phyloP scores from a whole-genome alignment of 306 rosid genomes.

The Acacia crassicarpa region DNA sequence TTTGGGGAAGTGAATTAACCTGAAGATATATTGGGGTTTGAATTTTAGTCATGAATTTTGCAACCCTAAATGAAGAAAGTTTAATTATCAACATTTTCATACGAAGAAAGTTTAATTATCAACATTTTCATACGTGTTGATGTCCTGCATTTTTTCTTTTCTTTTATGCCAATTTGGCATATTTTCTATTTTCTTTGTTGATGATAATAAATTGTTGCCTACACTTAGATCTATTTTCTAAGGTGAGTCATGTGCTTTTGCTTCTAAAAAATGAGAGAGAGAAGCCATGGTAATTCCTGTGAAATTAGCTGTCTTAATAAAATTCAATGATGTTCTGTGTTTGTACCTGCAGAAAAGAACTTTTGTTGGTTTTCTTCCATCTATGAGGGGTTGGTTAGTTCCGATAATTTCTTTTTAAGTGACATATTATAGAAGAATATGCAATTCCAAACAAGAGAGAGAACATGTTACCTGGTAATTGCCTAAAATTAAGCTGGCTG shows the following conservation, averaged over 20 bases:
- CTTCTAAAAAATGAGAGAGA: not conserved
- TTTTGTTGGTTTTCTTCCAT: slow-evolving; percentile 11
- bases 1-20: slow-evolving; percentile 37
- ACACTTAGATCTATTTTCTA: slow-evolving; percentile 28
- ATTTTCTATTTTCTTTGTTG: slow-evolving; percentile 9
- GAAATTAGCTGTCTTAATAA: not conserved
- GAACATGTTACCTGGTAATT: not conserved
- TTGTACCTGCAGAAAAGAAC: not conserved
- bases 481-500: not conserved
- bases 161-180: slow-evolving; percentile 16
- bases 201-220: slow-evolving; percentile 1
- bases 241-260: not conserved
- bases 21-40: slow-evolving; percentile 38
- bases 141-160: slow-evolving; percentile 6
- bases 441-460: not conserved
- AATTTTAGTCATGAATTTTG: slow-evolving; percentile 24
- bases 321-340: not conserved
- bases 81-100: too few relatives aligned
- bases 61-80: slow-evolving; percentile 1
- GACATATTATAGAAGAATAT: slow-evolving; percentile 7
- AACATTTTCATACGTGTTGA: slow-evolving; percentile 20
- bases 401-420: not conserved
- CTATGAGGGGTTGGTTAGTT: slow-evolving; percentile 6
- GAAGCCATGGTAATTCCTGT: not conserved
- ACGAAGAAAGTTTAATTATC: slow-evolving; percentile 6